phyloP scores from a whole-genome alignment of 2,329 filamentous ascomycete species.

The Macrophomina phaseolina region DNA sequence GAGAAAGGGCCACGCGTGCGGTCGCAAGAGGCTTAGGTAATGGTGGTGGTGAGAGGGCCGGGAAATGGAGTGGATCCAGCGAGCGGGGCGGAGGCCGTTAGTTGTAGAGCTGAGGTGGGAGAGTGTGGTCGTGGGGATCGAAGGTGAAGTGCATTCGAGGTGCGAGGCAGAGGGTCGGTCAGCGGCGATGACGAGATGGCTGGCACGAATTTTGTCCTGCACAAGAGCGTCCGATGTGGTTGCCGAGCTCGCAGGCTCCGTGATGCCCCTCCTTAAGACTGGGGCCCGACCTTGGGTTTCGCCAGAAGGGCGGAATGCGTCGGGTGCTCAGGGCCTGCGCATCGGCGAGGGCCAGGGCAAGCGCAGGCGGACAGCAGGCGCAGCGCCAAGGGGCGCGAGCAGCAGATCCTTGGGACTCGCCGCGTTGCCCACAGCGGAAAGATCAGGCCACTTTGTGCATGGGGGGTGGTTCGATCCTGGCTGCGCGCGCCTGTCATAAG shows the following conservation, averaged over 20 bases:
- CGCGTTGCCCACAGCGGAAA: conserved; percentile 6
- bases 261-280: conserved; percentile 27
- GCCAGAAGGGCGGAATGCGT: conserved; percentile 24
- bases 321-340: conserved; percentile 19
- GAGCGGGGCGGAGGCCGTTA: background rate
- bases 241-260: conserved; percentile 23
- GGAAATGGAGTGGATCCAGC: background rate
- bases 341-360: conserved; percentile 19
- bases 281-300: conserved; percentile 23
- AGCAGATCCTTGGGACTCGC: conserved; percentile 23
- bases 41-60: conserved; percentile 26
- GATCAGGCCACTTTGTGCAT: conserved; percentile 25
- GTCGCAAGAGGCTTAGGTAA: conserved; percentile 27
- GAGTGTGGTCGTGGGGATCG: conserved; percentile 18
- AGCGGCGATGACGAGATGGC: conserved; percentile 25
- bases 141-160: conserved; percentile 28
- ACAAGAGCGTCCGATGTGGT: conserved; percentile 15
- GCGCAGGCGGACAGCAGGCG: conserved; percentile 21
- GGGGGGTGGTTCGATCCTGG: conserved; percentile 21
- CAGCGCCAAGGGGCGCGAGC: conserved; percentile 25
- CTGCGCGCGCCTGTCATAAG: conserved; percentile 22
- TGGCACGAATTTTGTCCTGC: conserved; percentile 26
- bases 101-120: conserved; percentile 27
- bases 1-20: conserved; percentile 23
- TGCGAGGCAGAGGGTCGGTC: conserved; percentile 6